Base-by-base conservation (phyloP, 1,284 basidiomycete genomes). In the Pseudozyma sp. region DNA sequence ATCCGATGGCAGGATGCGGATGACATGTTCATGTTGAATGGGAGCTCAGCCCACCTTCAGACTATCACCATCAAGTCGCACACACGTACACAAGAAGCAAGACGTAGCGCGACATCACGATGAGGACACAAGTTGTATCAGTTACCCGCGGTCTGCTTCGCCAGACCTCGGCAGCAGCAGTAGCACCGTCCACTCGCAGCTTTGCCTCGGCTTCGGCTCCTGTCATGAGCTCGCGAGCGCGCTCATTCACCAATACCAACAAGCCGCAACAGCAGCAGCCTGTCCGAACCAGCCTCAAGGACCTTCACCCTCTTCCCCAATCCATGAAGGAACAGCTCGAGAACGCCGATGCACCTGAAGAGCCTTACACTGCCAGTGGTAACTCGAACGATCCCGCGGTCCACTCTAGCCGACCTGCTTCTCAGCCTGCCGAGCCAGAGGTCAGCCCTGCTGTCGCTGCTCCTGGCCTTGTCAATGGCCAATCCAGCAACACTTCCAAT, bases 351-450 rank as follows among this genome's bases (percentile, higher is more conserved):
- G 39, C 50, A n/a, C 59, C 64, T 13, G 31, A 68, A 49, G 60
- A 67, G 52, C 68, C 73, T 5, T 76, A 76, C 38, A 71, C 73
- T 9, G 57, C 73, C 10, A 47, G 59, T 1, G 77, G 77, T 18
- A 79, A 77, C 55, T 75, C 75, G 40, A 77, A 65, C 34, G 71
- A 75, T 10, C 71, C 77, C 6, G 72, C 64, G 5, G 77, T 72
- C 25, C 70, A 74, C 49, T 80, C 78, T 25, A 73, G 70, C 21
- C 70, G 78, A 18, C 78, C 78, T 11, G 67, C 67, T 14, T 39
- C 63, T 25, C 69, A 69, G 50, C 71, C 71, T 25, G 66, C 61
- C 44, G 64, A 62, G 65, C 59, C 63, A 0, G 68, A 67, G 11
- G 68, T 74, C 14, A 63, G 70, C 50, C 63, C 75, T 0, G 52